Conservation (phyloP, 148 eudicot species). For the Vaccinium macrocarpon region DNA sequence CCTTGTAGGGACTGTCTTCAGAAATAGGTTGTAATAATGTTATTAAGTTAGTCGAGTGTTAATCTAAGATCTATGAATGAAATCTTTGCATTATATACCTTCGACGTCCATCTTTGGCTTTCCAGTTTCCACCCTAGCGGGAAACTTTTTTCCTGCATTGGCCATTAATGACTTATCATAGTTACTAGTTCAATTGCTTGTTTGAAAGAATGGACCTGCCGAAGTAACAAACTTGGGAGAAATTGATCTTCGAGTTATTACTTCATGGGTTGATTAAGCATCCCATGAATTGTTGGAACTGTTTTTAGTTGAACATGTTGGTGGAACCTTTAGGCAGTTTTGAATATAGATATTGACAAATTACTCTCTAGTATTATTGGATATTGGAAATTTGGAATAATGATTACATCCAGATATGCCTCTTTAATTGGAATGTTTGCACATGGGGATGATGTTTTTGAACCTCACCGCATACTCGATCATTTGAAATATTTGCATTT, state of each 20-base stretch:
- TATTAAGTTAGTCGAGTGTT: background rate
- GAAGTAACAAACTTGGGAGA: no score
- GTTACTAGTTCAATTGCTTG: background rate
- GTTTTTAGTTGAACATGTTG: background rate
- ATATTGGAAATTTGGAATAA: background rate
- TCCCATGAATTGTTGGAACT: background rate
- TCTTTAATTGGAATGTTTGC: background rate
- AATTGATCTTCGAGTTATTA: background rate
- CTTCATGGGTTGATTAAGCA: background rate
- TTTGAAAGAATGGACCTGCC: background rate
- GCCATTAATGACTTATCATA: background rate
- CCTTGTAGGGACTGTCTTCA: background rate
- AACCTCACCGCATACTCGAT: background rate
- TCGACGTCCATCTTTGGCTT: background rate
- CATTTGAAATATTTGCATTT: background rate
- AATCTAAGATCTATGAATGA: background rate
- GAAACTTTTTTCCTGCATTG: background rate
- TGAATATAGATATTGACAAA: background rate
- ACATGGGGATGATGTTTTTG: background rate
- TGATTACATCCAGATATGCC: background rate
- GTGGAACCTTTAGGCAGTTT: background rate
- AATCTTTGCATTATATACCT: background rate
- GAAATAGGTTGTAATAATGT: background rate
- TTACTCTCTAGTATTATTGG: background rate
- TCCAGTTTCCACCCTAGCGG: background rate